Evolutionary conservation across 2,329 filamentous ascomycete species (phyloP).

Genomic region (Niveomyces coronatus): DNA sequence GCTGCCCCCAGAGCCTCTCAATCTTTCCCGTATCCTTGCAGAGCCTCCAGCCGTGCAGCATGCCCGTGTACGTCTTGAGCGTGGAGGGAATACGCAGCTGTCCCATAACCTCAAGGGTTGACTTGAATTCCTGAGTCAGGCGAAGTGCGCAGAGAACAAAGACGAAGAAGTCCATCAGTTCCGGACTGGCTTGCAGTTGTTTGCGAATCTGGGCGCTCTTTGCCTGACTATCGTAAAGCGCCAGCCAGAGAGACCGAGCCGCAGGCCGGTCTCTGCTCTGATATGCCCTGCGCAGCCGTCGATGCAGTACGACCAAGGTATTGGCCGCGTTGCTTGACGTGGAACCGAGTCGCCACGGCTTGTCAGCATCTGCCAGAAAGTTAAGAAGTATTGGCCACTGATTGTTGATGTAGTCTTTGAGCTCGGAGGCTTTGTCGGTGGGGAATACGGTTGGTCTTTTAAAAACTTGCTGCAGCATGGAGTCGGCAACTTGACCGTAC

Average conservation of each 20-base stretch:
- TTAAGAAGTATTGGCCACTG: slow-evolving; percentile 19
- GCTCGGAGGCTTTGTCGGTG: slow-evolving; percentile 11
- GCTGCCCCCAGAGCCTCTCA: slow-evolving; percentile 55
- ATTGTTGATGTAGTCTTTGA: slow-evolving; percentile 18
- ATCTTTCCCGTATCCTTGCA: slow-evolving; percentile 49
- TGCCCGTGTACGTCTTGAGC: slow-evolving; percentile 57
- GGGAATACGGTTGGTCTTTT: slow-evolving; percentile 12
- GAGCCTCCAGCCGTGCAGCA: slow-evolving; percentile 60
- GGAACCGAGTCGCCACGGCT: slow-evolving; percentile 14
- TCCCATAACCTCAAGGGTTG: slow-evolving; percentile 33
- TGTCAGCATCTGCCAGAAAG: slow-evolving; percentile 16
- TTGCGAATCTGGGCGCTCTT: slow-evolving; percentile 16
- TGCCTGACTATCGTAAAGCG: slow-evolving; percentile 18
- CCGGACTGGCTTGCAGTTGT: slow-evolving; percentile 22
- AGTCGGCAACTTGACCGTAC: neutral
- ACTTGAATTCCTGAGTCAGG: slow-evolving; percentile 19
- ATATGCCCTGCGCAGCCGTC: slow-evolving; percentile 21
- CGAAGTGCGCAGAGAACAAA: slow-evolving; percentile 29
- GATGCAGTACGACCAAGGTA: slow-evolving; percentile 16
- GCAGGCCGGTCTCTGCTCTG: slow-evolving; percentile 19
- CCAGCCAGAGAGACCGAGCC: slow-evolving; percentile 23
- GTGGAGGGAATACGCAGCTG: slow-evolving; percentile 45
- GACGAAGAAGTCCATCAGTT: slow-evolving; percentile 30
- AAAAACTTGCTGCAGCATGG: slow-evolving; percentile 1
- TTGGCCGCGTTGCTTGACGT: neutral